Evolutionary conservation across 306 rosid species (phyloP), one percentile per base, ranked within the genome.

Genomic region (Corylus americana): DNA sequence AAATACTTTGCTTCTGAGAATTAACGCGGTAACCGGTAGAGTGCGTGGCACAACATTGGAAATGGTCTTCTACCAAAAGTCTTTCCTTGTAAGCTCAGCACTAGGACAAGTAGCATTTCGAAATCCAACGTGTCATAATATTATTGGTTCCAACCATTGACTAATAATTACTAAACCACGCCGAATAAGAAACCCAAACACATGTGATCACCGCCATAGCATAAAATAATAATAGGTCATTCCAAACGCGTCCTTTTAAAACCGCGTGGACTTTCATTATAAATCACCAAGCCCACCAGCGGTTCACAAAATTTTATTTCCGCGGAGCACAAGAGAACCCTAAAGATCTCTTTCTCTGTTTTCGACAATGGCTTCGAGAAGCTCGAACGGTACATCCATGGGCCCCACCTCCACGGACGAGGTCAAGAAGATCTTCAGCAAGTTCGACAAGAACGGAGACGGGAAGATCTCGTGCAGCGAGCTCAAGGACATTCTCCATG

Each of bases 391-490:
- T 17, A 29, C 20, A 37, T 16, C 49, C 17, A 7, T 59, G 7
- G 81, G 71, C 57, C 45, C 92, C 25, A 22, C 25, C 25, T 22
- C 25, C 70, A 86, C 80, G 91, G 97, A 91, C 59, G 98, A 95
- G 59, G 85, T 89, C 37, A 82, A 80, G 57, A 70, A 61, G 73
- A 84, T 95, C 63, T 95, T 95, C 96, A 76, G 75, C 86, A 93
- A 95, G 87, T 93, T 95, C 83, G 99, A 95, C 81, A 93, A 84
- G 74, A 93, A 95, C 80, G 94, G 98, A 51, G 99, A 95, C 73
- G 99, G 98, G 0, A 93, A 81, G 74, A 95, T 95, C 86, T 95
- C 94, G 9, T 27, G 78, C 59, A 42, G 59, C 5, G 99, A 95
- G 87, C 90, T 95, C 11, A 86, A 78, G 75, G 89, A 86, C 45